Percentiles rank a stretch among this genome's conserved stretches.
These are phyloP conservation scores for Tylopilus felleus DNA, from an alignment of 768 basidiomycete genomes.

Conservation along the genomic window DNA sequence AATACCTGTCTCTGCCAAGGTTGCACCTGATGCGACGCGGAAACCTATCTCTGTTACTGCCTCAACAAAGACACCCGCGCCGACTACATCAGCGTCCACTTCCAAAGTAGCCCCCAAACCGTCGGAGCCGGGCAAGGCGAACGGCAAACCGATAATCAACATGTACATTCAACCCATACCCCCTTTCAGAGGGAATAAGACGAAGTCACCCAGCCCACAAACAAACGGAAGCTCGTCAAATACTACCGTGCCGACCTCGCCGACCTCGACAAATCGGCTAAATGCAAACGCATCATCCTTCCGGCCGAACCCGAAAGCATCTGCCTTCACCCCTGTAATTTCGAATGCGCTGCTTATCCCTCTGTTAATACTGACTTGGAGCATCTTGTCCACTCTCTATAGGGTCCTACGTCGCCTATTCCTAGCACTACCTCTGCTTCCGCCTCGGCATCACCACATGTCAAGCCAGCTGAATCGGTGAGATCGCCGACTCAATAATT, in stretches of 20 bases:
- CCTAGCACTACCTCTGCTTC: conserved; percentile 40
- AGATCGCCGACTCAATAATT: conserved; percentile 9
- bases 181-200: conserved; percentile 73
- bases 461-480: conserved; percentile 55
- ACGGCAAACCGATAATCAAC: conserved; percentile 47
- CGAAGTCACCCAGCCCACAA: conserved; percentile 32
- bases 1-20: conserved; percentile 29
- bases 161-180: conserved; percentile 92
- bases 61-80: conserved; percentile 29
- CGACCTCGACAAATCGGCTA: conserved; percentile 58
- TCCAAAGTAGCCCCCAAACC: conserved; percentile 33
- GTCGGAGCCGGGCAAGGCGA: conserved; percentile 29
- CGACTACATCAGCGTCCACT: conserved; percentile 26
- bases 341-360: conserved; percentile 7
- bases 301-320: conserved; percentile 81
- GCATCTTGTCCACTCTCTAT: conserved; percentile 12
- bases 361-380: conserved; percentile 17
- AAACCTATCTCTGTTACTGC: conserved; percentile 26
- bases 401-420: conserved; percentile 49
- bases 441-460: conserved; percentile 58
- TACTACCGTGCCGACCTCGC: conserved; percentile 44
- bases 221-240: conserved; percentile 32
- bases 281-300: conserved; percentile 92
- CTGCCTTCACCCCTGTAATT: conserved; percentile 66
- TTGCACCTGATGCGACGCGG: conserved; percentile 26